A percentile compares a stretch with the other conserved stretches of the same genome.
phyloP scores from a whole-genome alignment of 768 basidiomycete species.

The Leccinellum rugosiceps region DNA sequence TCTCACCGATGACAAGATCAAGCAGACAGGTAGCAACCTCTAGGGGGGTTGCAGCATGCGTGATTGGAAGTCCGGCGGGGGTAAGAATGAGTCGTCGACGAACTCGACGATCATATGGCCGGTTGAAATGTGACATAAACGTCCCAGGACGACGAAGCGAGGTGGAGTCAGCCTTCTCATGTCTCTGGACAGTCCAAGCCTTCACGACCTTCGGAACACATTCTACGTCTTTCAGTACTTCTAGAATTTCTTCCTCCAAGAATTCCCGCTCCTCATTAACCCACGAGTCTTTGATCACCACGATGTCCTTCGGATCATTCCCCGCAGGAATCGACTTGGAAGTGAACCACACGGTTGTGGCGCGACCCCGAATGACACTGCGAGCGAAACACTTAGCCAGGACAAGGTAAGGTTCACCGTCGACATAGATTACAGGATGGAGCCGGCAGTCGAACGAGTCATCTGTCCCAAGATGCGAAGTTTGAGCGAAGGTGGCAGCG shows the following conservation, averaged over 20 bases:
- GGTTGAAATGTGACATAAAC: not conserved
- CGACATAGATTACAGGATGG: not conserved
- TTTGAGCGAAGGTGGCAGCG: not conserved
- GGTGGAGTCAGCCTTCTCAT: not conserved
- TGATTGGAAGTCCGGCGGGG: not conserved
- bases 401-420: not conserved
- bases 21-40: not conserved
- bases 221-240: not conserved
- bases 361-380: not conserved
- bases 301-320: not conserved
- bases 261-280: not conserved
- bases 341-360: not conserved
- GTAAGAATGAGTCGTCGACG: not conserved
- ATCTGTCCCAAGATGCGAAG: not conserved
- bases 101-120: not conserved
- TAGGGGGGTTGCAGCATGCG: not conserved
- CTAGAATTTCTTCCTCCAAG: not conserved
- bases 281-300: not conserved
- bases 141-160: not conserved
- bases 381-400: not conserved
- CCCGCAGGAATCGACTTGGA: not conserved
- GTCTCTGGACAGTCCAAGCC: not conserved
- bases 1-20: not conserved
- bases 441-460: not conserved
- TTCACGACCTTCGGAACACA: not conserved